Evolutionary conservation across 495 filamentous ascomycete species (phyloP).

Genomic region (Penicillium angulare): DNA sequence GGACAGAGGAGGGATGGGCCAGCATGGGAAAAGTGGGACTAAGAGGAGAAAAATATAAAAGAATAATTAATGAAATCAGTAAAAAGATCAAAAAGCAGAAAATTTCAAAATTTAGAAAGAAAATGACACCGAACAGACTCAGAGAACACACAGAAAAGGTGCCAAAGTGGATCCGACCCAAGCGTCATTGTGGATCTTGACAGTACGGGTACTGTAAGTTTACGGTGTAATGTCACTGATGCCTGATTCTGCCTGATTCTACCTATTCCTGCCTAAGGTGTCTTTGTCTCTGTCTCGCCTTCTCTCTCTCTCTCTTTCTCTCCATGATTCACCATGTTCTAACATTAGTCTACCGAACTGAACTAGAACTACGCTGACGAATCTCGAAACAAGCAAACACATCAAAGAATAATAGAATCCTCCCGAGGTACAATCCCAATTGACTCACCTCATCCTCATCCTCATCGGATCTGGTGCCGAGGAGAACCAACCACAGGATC

Average conservation of each 20-base stretch:
- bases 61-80: neutral
- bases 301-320: too few species aligned
- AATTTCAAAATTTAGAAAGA: slow-evolving; percentile 6
- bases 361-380: too few species aligned
- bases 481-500: slow-evolving; percentile 5
- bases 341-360: too few species aligned
- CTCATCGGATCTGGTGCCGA: slow-evolving; percentile 4
- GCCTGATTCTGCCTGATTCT: too few species aligned
- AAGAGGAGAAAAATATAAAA: slow-evolving; percentile 5
- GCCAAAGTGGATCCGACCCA: slow-evolving; percentile 7
- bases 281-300: too few species aligned
- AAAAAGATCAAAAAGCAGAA: neutral
- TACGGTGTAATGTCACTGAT: too few species aligned
- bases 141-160: slow-evolving; percentile 1
- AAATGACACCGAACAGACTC: too few species aligned
- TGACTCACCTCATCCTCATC: neutral
- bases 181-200: slow-evolving; percentile 8
- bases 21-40: slow-evolving; percentile 10
- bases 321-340: too few species aligned
- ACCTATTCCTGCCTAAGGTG: too few species aligned
- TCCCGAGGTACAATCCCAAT: neutral
- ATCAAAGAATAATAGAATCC: neutral
- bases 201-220: neutral
- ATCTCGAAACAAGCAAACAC: neutral
- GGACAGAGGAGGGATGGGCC: slow-evolving; percentile 7